Conservation (phyloP, 129 eudicot species). For the carrot (Daucus carota) region DH1_v3.0 NC_030383.2:56903501-56904000, state of each 20-base stretch:
- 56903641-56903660: too few relatives aligned
- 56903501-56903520: conserved; percentile 68
- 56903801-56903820: conserved; percentile 3
- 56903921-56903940: conserved; percentile 97
- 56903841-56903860: background rate
- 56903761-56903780: conserved; percentile 98
- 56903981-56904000: conserved; percentile 66
- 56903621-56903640: background rate
- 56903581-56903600: background rate
- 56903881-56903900: conserved; percentile 37
- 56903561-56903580: background rate
- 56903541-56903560: background rate
- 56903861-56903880: background rate
- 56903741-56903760: conserved; percentile 56
- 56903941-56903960: conserved; percentile 59
- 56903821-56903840: background rate
- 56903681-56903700: conserved; percentile 38
- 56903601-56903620: too few relatives aligned
- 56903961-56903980: conserved; percentile 87
- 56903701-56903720: conserved; percentile 96
- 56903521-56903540: conserved; percentile 34
- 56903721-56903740: conserved; percentile 84
- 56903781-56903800: conserved; percentile 66
- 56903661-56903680: background rate
- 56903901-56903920: conserved; percentile 78